Percentiles rank a stretch among this genome's conserved stretches.
Conservation (phyloP, 495 filamentous ascomycete species). For the Neurospora sp. region DNA sequence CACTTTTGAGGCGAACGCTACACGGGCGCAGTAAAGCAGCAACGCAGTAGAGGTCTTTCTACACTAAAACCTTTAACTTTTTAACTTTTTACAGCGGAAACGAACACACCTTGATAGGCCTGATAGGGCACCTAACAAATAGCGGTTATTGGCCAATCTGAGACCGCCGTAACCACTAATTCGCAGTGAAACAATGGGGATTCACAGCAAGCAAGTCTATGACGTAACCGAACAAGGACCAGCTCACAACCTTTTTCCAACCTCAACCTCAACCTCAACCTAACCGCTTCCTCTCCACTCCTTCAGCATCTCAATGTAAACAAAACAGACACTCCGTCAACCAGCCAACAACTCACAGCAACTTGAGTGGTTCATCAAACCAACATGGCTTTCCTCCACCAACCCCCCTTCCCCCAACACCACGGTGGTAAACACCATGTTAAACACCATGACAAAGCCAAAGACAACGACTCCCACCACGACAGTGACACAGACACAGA, state of each 20-base stretch:
- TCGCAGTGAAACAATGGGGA: background rate
- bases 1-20: no score
- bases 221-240: background rate
- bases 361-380: background rate
- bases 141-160: background rate
- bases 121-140: background rate
- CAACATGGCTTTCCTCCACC: background rate
- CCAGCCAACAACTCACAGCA: background rate
- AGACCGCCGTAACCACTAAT: background rate
- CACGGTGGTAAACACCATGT: background rate
- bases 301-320: background rate
- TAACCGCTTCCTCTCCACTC: background rate
- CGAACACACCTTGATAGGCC: no score
- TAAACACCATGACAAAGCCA: background rate
- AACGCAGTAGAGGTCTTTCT: no score
- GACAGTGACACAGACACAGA: background rate
- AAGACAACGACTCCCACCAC: background rate
- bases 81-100: no score
- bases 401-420: background rate
- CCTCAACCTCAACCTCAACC: background rate
- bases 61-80: no score
- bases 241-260: background rate
- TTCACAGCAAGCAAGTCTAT: background rate
- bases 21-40: no score
- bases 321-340: background rate